Base-by-base conservation (phyloP, 2,329 filamentous ascomycete genomes). In the Phyllosticta citribraziliensis region DNA sequence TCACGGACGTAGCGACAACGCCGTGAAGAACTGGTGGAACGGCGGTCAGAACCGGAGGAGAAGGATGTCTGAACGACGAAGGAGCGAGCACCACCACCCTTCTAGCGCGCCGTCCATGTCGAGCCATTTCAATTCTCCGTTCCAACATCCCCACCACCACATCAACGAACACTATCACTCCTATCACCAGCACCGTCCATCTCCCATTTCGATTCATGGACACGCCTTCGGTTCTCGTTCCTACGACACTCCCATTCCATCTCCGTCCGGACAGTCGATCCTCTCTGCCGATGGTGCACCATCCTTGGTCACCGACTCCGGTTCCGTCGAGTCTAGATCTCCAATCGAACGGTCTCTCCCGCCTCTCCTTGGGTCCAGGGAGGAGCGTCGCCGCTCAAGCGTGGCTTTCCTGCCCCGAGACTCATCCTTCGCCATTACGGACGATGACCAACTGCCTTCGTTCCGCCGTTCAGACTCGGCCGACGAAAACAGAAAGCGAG, bases 1-100 rank as follows among this genome's bases (percentile, higher is more conserved):
- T 20, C 82, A 87, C 60, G 91, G 91, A 65, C 87, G 92, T 70
- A 96, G 91, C 73, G 92, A 97, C 78, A 97, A 97, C 70, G 88
- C 90, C 27, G 90, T 97, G 65, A 97, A 97, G 83, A 97, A 97
- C 75, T 97, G 91, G 91, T 96, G 89, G 89, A 96, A 96, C 72
- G 91, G 92, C 56, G 89, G 88, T 72, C 88, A 92, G 82, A 96
- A 96, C 77, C 85, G 91, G 69, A 82, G 88, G 69, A 76, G 77
- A 69, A 75, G 78, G 64, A 73, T 72, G 58, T 70, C 70, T 33
- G 71, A 73, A n/a, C 70, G 68, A 20, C 56, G 61, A n/a, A 52
- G 61, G 52, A 59, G 61, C 52, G 53, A 65, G 59, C 66, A 68
- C 51, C 63, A 63, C 59, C 67, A 68, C 62, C 55, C 65, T 60